These are phyloP conservation scores for Mycosarcoma mackinlayi DNA, from an alignment of 1,284 basidiomycete genomes.

Conservation along the genomic window DNA sequence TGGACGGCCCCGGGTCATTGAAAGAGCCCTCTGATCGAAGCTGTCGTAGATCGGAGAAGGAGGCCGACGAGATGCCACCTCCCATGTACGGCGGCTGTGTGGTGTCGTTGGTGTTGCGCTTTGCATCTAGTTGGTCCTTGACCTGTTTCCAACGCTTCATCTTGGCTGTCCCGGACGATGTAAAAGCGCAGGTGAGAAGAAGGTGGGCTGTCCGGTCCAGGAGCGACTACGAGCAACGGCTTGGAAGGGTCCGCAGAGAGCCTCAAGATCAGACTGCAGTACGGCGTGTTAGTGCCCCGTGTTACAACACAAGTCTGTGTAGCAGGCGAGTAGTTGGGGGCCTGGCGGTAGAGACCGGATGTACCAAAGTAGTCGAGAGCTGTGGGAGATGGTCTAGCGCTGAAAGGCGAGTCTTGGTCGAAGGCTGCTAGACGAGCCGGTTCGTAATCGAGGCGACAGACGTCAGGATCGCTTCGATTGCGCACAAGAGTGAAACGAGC, in stretches of 20 bases:
- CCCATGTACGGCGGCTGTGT: conserved; percentile 24
- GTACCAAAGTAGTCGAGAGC: too few species aligned
- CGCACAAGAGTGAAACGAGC: background rate
- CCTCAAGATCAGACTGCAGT: too few species aligned
- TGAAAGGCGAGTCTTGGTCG: too few species aligned
- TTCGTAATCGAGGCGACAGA: too few species aligned
- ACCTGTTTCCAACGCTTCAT: conserved; percentile 45
- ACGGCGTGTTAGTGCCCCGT: too few species aligned
- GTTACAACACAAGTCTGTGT: too few species aligned
- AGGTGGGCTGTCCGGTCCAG: background rate
- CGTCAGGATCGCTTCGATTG: too few species aligned
- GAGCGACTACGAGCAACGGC: background rate
- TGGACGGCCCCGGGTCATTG: conserved; percentile 6
- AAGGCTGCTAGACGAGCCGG: too few species aligned
- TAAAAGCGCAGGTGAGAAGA: background rate
- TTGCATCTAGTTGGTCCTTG: conserved; percentile 42
- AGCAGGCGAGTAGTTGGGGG: too few species aligned
- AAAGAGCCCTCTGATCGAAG: conserved; percentile 12
- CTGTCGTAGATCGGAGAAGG: conserved; percentile 32
- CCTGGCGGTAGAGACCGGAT: too few species aligned
- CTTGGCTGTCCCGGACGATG: background rate
- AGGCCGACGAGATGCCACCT: conserved; percentile 37
- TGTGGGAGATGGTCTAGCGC: too few species aligned
- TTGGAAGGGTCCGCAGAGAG: background rate
- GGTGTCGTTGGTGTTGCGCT: conserved; percentile 26